Base-by-base conservation (phyloP, 202 grass and related monocot genomes). In the Zizania palustris region DNA sequence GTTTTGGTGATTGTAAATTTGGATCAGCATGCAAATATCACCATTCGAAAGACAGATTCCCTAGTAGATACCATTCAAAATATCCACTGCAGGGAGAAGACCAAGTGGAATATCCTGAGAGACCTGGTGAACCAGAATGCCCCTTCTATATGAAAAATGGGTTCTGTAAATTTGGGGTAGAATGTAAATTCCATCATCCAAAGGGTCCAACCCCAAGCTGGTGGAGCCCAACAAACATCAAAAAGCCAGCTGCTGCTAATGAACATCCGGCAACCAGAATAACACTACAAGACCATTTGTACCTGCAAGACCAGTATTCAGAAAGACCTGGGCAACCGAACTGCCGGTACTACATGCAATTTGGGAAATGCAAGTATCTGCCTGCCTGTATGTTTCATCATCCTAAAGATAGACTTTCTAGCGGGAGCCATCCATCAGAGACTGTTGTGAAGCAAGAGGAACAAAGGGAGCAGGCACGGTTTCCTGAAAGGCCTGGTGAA, bases 371-470 rank as follows among this genome's bases (percentile, higher is more conserved):
- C 69, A 92, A 89, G 81, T 92, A 74, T 44, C 58, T 61, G 45
- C 81, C 80, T 45, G 50, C 86, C 45, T 92, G 90, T 54, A 86
- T 77, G 65, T 92, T 92, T 80, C 77, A 92, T 80, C 86, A 92
- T 74, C 86, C 90, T 68, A 89, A 68, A 81, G 50, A 83, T 45
- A 68, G 68, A 73, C 60, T 77, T 66, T 59, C 45, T 73, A 85
- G 51, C 78, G 48, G 49, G 28, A 72, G 74, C 59, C 75, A 72
- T 65, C 67, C 49, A 16, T 59, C 12, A 41, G 53, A 61, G 42
- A 69, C 34, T 83, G 53, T 28, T 60, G 11, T 48, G 49, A 62
- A 66, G 49, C 46, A 75, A 71, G 63, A 81, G 44, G 80, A 76
- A 45, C 67, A 77, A 3, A 38, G 48, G 20, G 80, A 76, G 44